Percentiles rank a stretch among this genome's conserved stretches.
Evolutionary conservation across 192 early-diverging fungal species (phyloP).

Genomic region (Umbelopsis ramanniana): DNA sequence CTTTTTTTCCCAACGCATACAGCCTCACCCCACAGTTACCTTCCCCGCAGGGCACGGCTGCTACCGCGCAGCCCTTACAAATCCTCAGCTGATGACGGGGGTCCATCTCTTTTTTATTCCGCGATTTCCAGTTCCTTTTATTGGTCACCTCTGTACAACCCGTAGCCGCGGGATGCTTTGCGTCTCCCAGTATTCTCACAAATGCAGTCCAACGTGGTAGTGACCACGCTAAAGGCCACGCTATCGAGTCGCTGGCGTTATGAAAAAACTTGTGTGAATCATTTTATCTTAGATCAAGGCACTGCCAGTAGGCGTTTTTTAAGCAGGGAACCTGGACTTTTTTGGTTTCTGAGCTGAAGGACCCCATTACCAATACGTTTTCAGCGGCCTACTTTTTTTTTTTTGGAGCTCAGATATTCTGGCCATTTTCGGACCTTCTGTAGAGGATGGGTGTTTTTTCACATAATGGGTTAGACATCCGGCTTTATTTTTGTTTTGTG

Average conservation of each 20-base stretch:
- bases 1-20: background rate
- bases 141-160: background rate
- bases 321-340: no score
- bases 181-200: no score
- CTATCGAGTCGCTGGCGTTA: no score
- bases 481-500: no score
- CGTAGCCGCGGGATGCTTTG: background rate
- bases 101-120: background rate
- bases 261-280: no score
- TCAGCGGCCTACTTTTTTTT: background rate
- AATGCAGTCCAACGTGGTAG: no score
- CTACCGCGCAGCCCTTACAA: background rate
- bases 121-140: conserved; percentile 2
- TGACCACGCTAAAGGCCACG: no score
- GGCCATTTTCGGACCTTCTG: background rate
- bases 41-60: background rate
- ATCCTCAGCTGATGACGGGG: no score
- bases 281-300: no score
- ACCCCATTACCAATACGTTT: background rate
- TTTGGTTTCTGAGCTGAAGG: no score
- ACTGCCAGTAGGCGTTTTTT: no score
- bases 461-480: no score
- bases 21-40: conserved; percentile 4
- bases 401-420: background rate
- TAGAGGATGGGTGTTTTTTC: background rate